Conservation (phyloP, 768 basidiomycete genomes). For the Dacryopinax primogenitus region DNA sequence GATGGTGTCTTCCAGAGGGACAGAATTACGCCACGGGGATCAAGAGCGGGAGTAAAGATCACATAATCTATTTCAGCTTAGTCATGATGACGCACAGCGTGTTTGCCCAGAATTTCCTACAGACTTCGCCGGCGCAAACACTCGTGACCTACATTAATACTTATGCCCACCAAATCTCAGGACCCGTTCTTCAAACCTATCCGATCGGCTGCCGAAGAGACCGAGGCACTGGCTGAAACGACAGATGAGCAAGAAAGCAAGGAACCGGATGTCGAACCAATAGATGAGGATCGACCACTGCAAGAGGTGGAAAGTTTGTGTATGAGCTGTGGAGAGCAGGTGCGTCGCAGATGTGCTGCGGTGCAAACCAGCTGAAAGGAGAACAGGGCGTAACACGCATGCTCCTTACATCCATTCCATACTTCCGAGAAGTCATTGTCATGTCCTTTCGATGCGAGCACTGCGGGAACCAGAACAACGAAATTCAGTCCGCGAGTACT, state of each 20-base stretch:
- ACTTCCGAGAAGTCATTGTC: slow-evolving; percentile 86
- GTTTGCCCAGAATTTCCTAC: too few relatives aligned
- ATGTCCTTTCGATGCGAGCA: slow-evolving; percentile 95
- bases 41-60: not conserved
- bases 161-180: not conserved
- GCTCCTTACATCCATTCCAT: slow-evolving; percentile 86
- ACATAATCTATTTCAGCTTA: not conserved
- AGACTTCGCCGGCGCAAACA: not conserved
- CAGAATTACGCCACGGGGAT: not conserved
- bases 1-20: not conserved
- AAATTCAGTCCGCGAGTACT: slow-evolving; percentile 78
- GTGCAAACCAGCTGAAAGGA: not conserved
- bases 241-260: slow-evolving; percentile 19
- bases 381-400: slow-evolving; percentile 74
- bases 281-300: slow-evolving; percentile 50
- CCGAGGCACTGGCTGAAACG: slow-evolving; percentile 31
- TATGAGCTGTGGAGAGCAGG: slow-evolving; percentile 88
- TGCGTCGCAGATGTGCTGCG: slow-evolving; percentile 27
- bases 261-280: slow-evolving; percentile 26
- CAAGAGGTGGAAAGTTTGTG: slow-evolving; percentile 84
- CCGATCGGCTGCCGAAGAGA: slow-evolving; percentile 40
- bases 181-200: slow-evolving; percentile 46
- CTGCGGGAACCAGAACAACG: slow-evolving; percentile 82
- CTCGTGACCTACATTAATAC: not conserved
- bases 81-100: not conserved